Percentiles rank a stretch among this genome's conserved stretches.
These are phyloP conservation scores for Calocybe gambosa DNA, from an alignment of 1,284 basidiomycete genomes.

Conservation along the genomic window DNA sequence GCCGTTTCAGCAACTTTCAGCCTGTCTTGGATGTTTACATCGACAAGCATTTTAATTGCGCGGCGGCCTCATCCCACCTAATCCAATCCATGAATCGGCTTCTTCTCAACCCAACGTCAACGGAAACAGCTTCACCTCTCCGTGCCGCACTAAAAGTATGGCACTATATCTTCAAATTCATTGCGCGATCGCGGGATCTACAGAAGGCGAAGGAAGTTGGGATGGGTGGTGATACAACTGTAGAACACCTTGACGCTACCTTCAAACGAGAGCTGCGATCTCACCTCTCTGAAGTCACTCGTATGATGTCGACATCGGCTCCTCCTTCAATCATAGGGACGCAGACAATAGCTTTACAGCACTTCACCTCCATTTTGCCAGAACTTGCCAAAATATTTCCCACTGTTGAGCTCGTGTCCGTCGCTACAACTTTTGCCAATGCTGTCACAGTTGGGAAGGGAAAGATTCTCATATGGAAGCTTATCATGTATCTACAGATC, in stretches of 20 bases:
- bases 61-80: slow-evolving; percentile 75
- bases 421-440: slow-evolving; percentile 85
- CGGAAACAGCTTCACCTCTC: slow-evolving; percentile 72
- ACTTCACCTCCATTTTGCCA: slow-evolving; percentile 90
- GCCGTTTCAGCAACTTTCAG: slow-evolving; percentile 94
- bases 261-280: slow-evolving; percentile 81
- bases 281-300: slow-evolving; percentile 78
- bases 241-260: slow-evolving; percentile 78
- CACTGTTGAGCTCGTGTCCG: slow-evolving; percentile 76
- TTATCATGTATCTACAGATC: slow-evolving; percentile 90
- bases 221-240: slow-evolving; percentile 72
- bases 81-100: slow-evolving; percentile 84
- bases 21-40: slow-evolving; percentile 93
- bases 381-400: slow-evolving; percentile 79
- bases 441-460: slow-evolving; percentile 77
- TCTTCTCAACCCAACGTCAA: slow-evolving; percentile 66
- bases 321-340: slow-evolving; percentile 90
- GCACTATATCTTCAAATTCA: slow-evolving; percentile 95
- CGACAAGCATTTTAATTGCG: slow-evolving; percentile 80
- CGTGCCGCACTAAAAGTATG: slow-evolving; percentile 93
- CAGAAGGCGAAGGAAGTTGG: slow-evolving; percentile 78
- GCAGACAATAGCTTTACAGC: slow-evolving; percentile 89
- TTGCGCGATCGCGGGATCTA: slow-evolving; percentile 81
- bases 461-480: slow-evolving; percentile 87
- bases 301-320: slow-evolving; percentile 80